Conservation (phyloP, 75 land plant genomes). For the Adiantum capillusveneris region DNA sequence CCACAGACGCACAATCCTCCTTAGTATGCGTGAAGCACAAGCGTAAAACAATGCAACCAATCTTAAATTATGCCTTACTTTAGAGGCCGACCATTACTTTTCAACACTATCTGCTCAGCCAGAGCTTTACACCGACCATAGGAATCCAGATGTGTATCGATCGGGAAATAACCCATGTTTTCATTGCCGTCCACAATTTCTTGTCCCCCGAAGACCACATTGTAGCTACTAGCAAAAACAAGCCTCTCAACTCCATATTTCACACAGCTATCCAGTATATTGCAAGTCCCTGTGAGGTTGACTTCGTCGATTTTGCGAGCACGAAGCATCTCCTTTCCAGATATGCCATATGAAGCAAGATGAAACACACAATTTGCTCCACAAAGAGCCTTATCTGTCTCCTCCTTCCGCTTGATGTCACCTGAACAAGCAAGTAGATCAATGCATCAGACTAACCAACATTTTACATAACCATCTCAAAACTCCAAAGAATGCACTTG, state of each 20-base stretch:
- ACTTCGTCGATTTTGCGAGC: conserved; percentile 62
- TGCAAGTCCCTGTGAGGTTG: conserved; percentile 80
- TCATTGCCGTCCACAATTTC: conserved; percentile 85
- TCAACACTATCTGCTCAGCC: conserved; percentile 86
- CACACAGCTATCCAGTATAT: conserved; percentile 60
- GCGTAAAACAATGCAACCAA: too few species aligned
- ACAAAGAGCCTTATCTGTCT: conserved; percentile 57
- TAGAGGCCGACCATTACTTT: conserved; percentile 62
- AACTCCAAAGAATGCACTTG: too few species aligned
- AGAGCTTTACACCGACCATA: conserved; percentile 87
- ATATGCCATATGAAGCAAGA: conserved; percentile 80
- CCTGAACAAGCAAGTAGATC: too few species aligned
- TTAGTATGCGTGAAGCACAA: too few species aligned
- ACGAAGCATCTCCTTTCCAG: conserved; percentile 92
- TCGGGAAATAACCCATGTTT: conserved; percentile 54
- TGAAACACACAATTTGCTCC: conserved; percentile 92
- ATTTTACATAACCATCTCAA: too few species aligned
- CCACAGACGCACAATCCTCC: too few species aligned
- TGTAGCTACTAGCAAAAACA: conserved; percentile 81
- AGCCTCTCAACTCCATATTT: conserved; percentile 69
- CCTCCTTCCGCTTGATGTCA: conserved; percentile 48
- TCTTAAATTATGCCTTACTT: too few species aligned
- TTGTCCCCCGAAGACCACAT: conserved; percentile 84
- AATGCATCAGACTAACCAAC: too few species aligned
- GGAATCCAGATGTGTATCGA: conserved; percentile 75